Evolutionary conservation across 2,329 filamentous ascomycete genomes (phyloP).

Genomic region (Cladosporium halotolerans): DNA sequence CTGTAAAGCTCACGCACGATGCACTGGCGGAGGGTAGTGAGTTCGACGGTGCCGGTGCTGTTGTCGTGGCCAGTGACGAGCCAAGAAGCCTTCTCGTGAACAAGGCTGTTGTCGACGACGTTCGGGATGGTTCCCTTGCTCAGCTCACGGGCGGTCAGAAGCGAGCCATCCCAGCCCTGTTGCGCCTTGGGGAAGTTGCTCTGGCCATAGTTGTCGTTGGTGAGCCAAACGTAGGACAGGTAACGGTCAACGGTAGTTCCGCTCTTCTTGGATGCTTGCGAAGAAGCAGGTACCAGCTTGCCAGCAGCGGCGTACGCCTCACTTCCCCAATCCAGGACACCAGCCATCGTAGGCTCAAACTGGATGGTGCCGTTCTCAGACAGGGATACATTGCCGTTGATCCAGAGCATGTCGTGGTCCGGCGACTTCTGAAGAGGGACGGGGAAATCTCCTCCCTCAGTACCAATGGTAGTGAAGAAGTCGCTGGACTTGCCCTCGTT

Average conservation of each 20-base stretch:
- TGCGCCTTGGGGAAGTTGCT: slow-evolving; percentile 35
- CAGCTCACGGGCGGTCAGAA: slow-evolving; percentile 40
- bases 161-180: slow-evolving; percentile 41
- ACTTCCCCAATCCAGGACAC: slow-evolving; percentile 36
- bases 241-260: slow-evolving; percentile 36
- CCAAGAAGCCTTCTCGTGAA: slow-evolving; percentile 37
- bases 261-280: slow-evolving; percentile 33
- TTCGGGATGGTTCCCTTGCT: slow-evolving; percentile 35
- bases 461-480: slow-evolving; percentile 37
- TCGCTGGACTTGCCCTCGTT: slow-evolving; percentile 28
- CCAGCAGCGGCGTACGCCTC: slow-evolving; percentile 42
- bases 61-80: slow-evolving; percentile 28
- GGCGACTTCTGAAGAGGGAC: slow-evolving; percentile 23
- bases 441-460: slow-evolving; percentile 39
- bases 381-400: slow-evolving; percentile 31
- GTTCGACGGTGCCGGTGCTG: slow-evolving; percentile 29
- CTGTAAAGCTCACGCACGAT: slow-evolving; percentile 34
- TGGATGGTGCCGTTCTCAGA: slow-evolving; percentile 19
- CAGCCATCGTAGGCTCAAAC: slow-evolving; percentile 38
- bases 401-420: slow-evolving; percentile 40
- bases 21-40: slow-evolving; percentile 34
- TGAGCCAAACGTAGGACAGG: slow-evolving; percentile 39
- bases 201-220: slow-evolving; percentile 38
- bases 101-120: slow-evolving; percentile 38
- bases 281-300: slow-evolving; percentile 35